phyloP scores from a whole-genome alignment of 306 rosid genomes.

The Castanea mollissima region DNA sequence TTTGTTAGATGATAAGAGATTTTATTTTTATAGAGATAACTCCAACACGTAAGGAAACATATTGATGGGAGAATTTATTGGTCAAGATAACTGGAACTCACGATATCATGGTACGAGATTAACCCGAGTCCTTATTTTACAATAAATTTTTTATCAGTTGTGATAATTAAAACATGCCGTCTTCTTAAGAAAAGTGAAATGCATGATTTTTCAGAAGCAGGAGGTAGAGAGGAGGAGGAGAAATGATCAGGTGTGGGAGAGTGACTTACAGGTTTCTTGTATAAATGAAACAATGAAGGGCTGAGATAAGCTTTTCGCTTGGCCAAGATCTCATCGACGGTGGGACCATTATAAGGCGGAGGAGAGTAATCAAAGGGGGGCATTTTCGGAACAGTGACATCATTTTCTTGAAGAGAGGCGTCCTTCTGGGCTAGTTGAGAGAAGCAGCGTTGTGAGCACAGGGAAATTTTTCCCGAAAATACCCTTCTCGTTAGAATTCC shows the following conservation, averaged over 20 bases:
- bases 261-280: slow-evolving; percentile 64
- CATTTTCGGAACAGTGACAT: slow-evolving; percentile 26
- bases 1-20: too few relatives aligned
- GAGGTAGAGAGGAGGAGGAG: too few relatives aligned
- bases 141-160: accelerated
- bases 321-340: slow-evolving; percentile 59
- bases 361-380: slow-evolving; percentile 78
- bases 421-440: slow-evolving; percentile 40
- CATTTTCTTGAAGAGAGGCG: slow-evolving; percentile 11
- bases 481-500: slow-evolving; percentile 34
- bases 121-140: too few relatives aligned
- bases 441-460: slow-evolving; percentile 28
- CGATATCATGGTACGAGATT: accelerated
- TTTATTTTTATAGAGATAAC: too few relatives aligned
- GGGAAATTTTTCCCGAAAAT: slow-evolving; percentile 16
- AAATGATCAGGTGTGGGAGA: slow-evolving; percentile 12
- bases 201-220: not conserved
- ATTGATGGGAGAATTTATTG: too few relatives aligned
- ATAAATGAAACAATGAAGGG: slow-evolving; percentile 69
- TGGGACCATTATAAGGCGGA: slow-evolving; percentile 66
- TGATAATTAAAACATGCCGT: too few relatives aligned
- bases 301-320: slow-evolving; percentile 75
- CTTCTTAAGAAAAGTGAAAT: not conserved
- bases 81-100: accelerated
- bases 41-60: too few relatives aligned